These are phyloP conservation scores for Sarocladiaceae sp. DNA, from an alignment of 2,329 filamentous ascomycete genomes.

Conservation along the genomic window DNA sequence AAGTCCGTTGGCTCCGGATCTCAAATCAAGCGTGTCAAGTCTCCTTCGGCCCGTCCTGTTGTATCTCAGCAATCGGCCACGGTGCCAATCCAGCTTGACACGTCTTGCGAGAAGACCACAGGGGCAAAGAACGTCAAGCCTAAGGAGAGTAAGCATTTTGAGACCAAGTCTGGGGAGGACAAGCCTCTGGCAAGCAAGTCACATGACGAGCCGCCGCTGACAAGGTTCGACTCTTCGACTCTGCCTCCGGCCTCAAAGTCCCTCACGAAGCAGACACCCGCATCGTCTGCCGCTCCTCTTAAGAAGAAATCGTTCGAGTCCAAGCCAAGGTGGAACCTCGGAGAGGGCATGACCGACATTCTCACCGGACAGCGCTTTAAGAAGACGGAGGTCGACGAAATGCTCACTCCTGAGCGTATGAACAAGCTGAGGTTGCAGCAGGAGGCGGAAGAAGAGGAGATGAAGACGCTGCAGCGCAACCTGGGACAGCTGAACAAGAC, in stretches of 20 bases:
- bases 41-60: not conserved
- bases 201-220: not conserved
- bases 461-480: not conserved
- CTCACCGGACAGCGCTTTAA: conserved; percentile 49
- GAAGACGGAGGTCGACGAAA: conserved; percentile 52
- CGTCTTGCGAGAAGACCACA: no score
- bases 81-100: no score
- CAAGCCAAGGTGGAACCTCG: conserved; percentile 42
- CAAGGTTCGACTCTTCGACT: not conserved
- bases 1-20: conserved; percentile 1
- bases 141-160: no score
- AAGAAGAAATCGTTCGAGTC: conserved; percentile 3
- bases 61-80: no score
- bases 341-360: conserved; percentile 51
- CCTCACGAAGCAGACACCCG: not conserved
- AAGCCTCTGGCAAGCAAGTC: no score
- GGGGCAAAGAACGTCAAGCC: no score
- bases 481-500: not conserved
- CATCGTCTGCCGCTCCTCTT: not conserved
- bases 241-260: not conserved
- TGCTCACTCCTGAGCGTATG: conserved; percentile 47
- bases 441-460: conserved; percentile 13
- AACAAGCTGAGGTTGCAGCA: conserved; percentile 28
- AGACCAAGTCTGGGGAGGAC: no score
- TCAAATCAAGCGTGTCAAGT: not conserved